Base-by-base conservation (phyloP, 805 yeast species). In the Kuraishia cidri region DNA sequence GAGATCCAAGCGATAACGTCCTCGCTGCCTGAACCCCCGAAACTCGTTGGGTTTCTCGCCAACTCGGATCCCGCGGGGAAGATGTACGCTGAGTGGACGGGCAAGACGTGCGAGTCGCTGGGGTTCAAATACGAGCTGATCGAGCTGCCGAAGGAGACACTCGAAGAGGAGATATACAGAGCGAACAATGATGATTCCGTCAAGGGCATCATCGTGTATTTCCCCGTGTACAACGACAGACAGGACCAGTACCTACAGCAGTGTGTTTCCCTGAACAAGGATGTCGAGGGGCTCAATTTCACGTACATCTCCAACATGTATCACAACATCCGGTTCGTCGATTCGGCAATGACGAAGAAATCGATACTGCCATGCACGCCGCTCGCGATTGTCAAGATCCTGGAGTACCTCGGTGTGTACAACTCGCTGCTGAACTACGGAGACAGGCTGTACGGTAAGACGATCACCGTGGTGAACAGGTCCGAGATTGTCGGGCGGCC, bases 401-500 rank as follows among this genome's bases (percentile, higher is more conserved):
- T 92, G 50, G 98, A 92, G 54, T 85, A 79, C 52, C 63, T 92
- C 46, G 87, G 92, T 9, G 82, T 86, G 5, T 92, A 92, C 66
- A 92, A 90, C 60, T 59, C 71, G 29, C 58, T 88, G 15, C 57
- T 92, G 37, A 81, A 83, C 18, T 82, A 87, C 49, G 98, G 98
- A 4, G 87, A 92, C 62, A 69, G 96, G 40, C 66, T 92, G 15
- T 92, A 85, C 47, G 98, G 98, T 29, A 88, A 87, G 58, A 90
- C 92, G 32, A 69, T 90, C 35, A 78, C 94, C 31, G 78, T 92
- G 29, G 88, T 92, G 33, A 92, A 92, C 60, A 69, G 98, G 49
- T 83, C 95, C 9, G 98, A 92, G 58, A 90, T 92, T 48, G 98
- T 92, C 15, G 98, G 98, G 9, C 75, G 98, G 45, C 98, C 98